Conservation (phyloP, 192 early-diverging fungal genomes). For the Backusella liffmaniae region DNA sequence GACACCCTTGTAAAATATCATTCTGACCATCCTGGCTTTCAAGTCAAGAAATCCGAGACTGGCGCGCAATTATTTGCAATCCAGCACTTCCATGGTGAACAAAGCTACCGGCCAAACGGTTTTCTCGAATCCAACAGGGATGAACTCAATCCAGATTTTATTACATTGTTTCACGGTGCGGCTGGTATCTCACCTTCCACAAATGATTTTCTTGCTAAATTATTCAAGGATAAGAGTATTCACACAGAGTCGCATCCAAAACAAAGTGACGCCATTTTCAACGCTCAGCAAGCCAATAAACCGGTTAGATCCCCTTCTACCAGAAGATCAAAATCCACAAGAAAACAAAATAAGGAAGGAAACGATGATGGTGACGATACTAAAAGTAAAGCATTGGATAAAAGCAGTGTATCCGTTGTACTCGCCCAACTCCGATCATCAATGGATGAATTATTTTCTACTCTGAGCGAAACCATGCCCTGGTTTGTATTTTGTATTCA, state of each 20-base stretch:
- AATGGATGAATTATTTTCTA: slow-evolving; percentile 62
- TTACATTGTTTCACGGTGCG: slow-evolving; percentile 75
- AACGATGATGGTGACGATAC: slow-evolving; percentile 10
- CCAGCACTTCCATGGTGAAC: slow-evolving; percentile 74
- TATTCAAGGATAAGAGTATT: slow-evolving; percentile 73
- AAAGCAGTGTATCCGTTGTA: slow-evolving; percentile 24
- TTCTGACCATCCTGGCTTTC: slow-evolving; percentile 42
- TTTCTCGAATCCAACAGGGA: slow-evolving; percentile 80
- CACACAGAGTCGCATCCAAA: slow-evolving; percentile 79
- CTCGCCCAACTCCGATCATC: slow-evolving; percentile 69
- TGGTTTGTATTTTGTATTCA: slow-evolving; percentile 80
- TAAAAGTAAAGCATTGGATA: slow-evolving; percentile 4
- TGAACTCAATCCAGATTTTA: slow-evolving; percentile 78
- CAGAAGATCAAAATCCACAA: slow-evolving; percentile 42
- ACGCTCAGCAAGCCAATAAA: slow-evolving; percentile 73
- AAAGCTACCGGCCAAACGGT: slow-evolving; percentile 59
- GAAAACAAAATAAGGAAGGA: slow-evolving; percentile 5
- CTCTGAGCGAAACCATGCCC: slow-evolving; percentile 69
- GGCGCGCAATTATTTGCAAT: slow-evolving; percentile 65
- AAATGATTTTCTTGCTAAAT: slow-evolving; percentile 68
- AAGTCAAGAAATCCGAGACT: slow-evolving; percentile 35
- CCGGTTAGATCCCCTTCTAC: slow-evolving; percentile 67
- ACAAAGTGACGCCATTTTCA: slow-evolving; percentile 67
- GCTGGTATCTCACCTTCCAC: slow-evolving; percentile 51
- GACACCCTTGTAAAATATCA: slow-evolving; percentile 55